Percentiles rank a stretch among this genome's conserved stretches.
These are phyloP conservation scores for Erythrobasidium hasegawianum DNA, from an alignment of 1,284 basidiomycete genomes.

Conservation along the genomic window DNA sequence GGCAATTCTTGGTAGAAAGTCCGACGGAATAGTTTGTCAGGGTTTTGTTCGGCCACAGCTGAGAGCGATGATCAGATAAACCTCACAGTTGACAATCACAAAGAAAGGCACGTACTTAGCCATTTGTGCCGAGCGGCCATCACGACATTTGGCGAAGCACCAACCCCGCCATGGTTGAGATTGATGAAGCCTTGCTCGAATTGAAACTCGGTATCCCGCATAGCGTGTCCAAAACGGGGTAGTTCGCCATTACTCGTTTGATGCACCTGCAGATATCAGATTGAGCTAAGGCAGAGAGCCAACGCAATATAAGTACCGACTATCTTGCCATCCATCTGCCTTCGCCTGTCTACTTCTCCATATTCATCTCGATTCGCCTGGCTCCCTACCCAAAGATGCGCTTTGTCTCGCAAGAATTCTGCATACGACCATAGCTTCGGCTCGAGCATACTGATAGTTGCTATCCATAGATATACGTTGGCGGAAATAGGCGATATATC, in stretches of 20 bases:
- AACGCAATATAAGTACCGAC: not conserved
- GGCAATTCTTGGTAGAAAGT: constrained; percentile 32
- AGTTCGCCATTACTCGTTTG: constrained; percentile 43
- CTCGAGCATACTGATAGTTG: constrained; percentile 53
- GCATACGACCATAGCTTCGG: constrained; percentile 70
- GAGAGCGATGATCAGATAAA: constrained; percentile 2
- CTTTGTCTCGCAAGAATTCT: constrained; percentile 64
- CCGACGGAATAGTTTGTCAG: constrained; percentile 38
- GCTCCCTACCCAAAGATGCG: constrained; percentile 65
- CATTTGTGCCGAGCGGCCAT: constrained; percentile 1
- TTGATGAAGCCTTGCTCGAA: constrained; percentile 41
- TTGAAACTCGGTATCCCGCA: constrained; percentile 47
- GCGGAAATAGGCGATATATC: constrained; percentile 50
- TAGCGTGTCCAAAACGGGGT: constrained; percentile 46
- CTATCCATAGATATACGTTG: constrained; percentile 69
- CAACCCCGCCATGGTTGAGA: constrained; percentile 40
- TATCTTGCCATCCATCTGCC: constrained; percentile 38
- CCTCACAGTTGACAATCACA: not conserved
- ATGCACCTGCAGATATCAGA: not conserved
- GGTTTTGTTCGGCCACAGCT: constrained; percentile 24
- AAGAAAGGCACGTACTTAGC: not conserved
- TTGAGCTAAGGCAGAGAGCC: not conserved
- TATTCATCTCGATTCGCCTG: constrained; percentile 51
- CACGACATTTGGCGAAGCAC: constrained; percentile 12
- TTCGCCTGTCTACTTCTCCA: constrained; percentile 53